A percentile compares a stretch with the other conserved stretches of the same genome.
Conservation (phyloP, 2,329 filamentous ascomycete species). For the Stagonosporopsis tanaceti region DNA sequence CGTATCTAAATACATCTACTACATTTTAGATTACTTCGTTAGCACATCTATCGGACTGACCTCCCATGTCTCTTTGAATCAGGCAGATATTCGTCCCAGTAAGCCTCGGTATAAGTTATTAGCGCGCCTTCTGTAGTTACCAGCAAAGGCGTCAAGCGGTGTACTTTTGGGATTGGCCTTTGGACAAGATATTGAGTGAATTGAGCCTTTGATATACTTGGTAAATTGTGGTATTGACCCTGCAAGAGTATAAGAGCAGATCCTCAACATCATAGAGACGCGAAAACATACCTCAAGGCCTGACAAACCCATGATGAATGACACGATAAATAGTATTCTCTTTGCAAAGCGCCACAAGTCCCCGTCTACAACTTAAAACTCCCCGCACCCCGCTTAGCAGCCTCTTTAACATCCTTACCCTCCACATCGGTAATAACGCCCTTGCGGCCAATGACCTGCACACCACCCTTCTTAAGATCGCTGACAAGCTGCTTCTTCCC, state of each 20-base stretch:
- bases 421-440: conserved; percentile 85
- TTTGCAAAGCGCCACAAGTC: background rate
- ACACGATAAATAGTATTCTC: background rate
- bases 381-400: conserved; percentile 37
- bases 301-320: background rate
- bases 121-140: no score
- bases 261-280: no score
- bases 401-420: conserved; percentile 71
- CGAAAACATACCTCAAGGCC: no score
- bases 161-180: no score
- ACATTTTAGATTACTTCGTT: background rate
- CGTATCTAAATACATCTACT: background rate
- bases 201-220: no score
- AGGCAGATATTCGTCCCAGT: no score
- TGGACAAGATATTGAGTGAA: no score
- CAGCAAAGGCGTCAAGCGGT: no score
- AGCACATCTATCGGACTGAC: background rate
- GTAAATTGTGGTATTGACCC: no score
- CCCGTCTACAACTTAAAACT: conserved; percentile 43
- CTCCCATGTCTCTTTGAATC: background rate
- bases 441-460: conserved; percentile 90
- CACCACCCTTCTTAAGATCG: conserved; percentile 81
- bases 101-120: no score
- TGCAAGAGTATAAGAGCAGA: no score
- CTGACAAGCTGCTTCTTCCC: conserved; percentile 67